Evolutionary conservation across 176 grass and related monocot genomes (phyloP).

Genomic region (Oryza longistaminata): DNA sequence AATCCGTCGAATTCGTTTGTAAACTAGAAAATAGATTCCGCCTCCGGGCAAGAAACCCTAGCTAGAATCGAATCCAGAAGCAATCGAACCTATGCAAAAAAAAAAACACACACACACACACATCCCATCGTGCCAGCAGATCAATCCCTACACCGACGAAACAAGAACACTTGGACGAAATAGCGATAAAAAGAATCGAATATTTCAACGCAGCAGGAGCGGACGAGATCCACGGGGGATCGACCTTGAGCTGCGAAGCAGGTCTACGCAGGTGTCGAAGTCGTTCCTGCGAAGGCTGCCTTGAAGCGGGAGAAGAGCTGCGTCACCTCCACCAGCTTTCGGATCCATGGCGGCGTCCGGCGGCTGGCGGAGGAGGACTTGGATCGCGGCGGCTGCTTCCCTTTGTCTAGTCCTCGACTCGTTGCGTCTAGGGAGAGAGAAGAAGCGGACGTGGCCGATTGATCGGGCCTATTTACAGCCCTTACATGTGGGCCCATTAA

Average conservation of each 20-base stretch:
- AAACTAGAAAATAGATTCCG: not conserved
- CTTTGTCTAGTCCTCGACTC: not conserved
- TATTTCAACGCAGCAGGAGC: not conserved
- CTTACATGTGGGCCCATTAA: no score
- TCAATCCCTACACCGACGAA: not conserved
- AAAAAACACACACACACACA: not conserved
- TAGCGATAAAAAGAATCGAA: not conserved
- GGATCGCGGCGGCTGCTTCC: no score
- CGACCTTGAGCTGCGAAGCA: conserved; percentile 95
- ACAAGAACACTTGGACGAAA: not conserved
- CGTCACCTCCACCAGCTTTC: conserved; percentile 62
- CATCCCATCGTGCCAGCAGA: not conserved
- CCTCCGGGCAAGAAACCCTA: conserved; percentile 8
- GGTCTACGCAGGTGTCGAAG: conserved; percentile 49
- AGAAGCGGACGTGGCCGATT: no score
- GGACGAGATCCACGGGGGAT: not conserved
- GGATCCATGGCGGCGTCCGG: conserved; percentile 87
- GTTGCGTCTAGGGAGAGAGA: no score
- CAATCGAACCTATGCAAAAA: not conserved
- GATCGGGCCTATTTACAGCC: no score
- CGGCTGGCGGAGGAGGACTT: not conserved
- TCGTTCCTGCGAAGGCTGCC: conserved; percentile 65
- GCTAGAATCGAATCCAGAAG: not conserved
- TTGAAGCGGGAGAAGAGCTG: conserved; percentile 89
- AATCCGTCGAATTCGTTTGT: not conserved